Base-by-base conservation (phyloP, 495 filamentous ascomycete species). In the Daldinia vernicosa region DNA sequence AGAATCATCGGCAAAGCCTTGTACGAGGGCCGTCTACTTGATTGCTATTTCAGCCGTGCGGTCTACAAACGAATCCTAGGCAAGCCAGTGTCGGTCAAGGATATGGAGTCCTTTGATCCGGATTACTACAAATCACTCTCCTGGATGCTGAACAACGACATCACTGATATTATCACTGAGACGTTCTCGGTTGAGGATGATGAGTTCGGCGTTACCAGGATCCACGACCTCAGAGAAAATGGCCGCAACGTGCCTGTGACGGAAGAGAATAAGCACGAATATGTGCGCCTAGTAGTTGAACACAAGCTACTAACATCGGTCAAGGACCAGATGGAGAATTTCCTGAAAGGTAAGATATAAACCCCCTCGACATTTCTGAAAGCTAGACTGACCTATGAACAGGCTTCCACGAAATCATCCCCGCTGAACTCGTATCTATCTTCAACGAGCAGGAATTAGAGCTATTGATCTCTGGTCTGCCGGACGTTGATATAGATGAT, bases 371-470 rank as follows among this genome's bases (percentile, higher is more conserved):
- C 54, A 50, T 43, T 72, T 43, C 54, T 30, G 7, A 35, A 52
- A 52, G 28, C 39, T 15, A 50, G 11, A 52, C 78, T 79, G 75
- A 79, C 56, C 47, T 30, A 57, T 22, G 32, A 50, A 35, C 69
- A 92, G 93, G 94, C 60, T 99, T 99, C 89, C 94, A 98, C 77
- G 95, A 99, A 65, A 97, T 99, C 75, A 95, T 99, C 56, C 91
- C 95, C 6, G 91, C 93, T 4, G 93, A 98, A 66, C 86, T 99
- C 51, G 92, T 99, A 73, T 88, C 93, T 57, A 99, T 99, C 72
- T 99, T 99, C 87, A 97, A 97, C 79, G 95, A 98, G 79, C 95
- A 98, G 78, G 95, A 99, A 80, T 86, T 99, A 17, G 95, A 99
- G 78, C 84, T 99, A 39, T 83, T 99, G 59, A 99, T 99, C 77